Base-by-base conservation (phyloP, 139 green algal species). In the Haematococcus sp. region DNA sequence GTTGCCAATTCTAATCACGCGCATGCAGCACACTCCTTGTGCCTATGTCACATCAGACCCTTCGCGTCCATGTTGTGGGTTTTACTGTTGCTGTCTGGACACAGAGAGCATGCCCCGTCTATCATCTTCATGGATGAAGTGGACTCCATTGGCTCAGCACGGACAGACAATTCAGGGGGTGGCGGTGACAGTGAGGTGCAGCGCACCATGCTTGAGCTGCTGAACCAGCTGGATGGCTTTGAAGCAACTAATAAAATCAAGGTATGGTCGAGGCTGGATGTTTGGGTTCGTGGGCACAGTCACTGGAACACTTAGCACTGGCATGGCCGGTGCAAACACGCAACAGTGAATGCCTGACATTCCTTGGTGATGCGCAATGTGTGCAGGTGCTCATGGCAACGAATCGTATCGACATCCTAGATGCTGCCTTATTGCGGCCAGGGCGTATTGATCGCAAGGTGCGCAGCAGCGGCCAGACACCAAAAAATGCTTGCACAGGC, bases 51-150 rank as follows among this genome's bases (percentile, higher is more conserved):
- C n/a, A n/a, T n/a, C n/a, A n/a, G n/a, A n/a, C n/a, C n/a, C n/a
- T n/a, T n/a, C n/a, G n/a, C 40, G 11, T 49, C 7, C 40, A 49
- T 49, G 40, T 11, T 19, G 11, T 7, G 40, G 40, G 40, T 49
- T 49, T 7, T 19, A 11, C 7, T 11, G 40, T 11, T 49, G 40
- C 40, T 49, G 40, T 49, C 40, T 43, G 19, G 7, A 23, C 51
- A 13, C 81, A 95, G 90, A 40, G 96, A 99, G 86, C 94, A 99
- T 79, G 89, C 92, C 1, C 94, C 94, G 19, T 93, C 85, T 73
- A 98, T 98, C 87, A 98, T 98, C 78, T 98, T 98, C 82, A 98
- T 98, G 93, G 93, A 97, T 71, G 95, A 99, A 82, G 97, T 99
- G 20, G 96, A 99, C 81, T 94, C 85, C 71, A 99, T 99, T 51